Percentiles rank a stretch among this genome's conserved stretches.
These are phyloP conservation scores for Aspergillus candidus DNA, from an alignment of 2,329 filamentous ascomycete species.

Conservation along the genomic window DNA sequence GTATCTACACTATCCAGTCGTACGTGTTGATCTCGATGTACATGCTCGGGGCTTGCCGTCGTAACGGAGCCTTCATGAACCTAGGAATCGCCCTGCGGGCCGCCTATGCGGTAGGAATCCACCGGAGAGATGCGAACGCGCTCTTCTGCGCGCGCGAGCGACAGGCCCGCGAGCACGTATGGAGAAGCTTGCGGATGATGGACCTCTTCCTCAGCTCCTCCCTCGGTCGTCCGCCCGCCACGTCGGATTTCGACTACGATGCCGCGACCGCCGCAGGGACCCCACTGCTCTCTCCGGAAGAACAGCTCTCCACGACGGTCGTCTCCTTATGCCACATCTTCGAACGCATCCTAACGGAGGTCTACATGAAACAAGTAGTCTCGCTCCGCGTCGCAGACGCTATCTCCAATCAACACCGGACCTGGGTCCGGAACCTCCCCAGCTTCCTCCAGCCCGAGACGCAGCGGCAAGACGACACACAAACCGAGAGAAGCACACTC, in stretches of 20 bases:
- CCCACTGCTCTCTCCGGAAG: constrained; percentile 18
- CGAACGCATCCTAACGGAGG: constrained; percentile 38
- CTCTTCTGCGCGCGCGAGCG: constrained; percentile 42
- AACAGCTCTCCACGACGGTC: constrained; percentile 46
- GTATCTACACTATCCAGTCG: constrained; percentile 47
- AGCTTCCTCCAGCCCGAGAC: constrained; percentile 44
- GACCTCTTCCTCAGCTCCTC: constrained; percentile 49
- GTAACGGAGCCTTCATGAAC: constrained; percentile 49
- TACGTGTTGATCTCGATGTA: constrained; percentile 48
- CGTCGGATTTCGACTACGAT: constrained; percentile 46
- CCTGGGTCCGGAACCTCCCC: constrained; percentile 38
- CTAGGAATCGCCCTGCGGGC: constrained; percentile 48
- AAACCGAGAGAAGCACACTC: constrained; percentile 31
- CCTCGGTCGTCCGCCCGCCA: constrained; percentile 48
- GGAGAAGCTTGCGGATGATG: constrained; percentile 49
- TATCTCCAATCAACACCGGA: constrained; percentile 39
- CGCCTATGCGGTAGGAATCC: constrained; percentile 48
- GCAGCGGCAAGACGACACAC: constrained; percentile 35
- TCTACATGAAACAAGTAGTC: constrained; percentile 40
- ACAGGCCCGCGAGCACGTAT: constrained; percentile 44
- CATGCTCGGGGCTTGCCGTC: constrained; percentile 47
- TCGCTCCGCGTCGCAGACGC: constrained; percentile 37
- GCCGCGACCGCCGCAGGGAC: constrained; percentile 22
- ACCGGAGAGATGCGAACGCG: constrained; percentile 48
- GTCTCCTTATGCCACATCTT: constrained; percentile 40